Base-by-base conservation (phyloP, 148 eudicot genomes). In the Fallopia convolvulus region DNA sequence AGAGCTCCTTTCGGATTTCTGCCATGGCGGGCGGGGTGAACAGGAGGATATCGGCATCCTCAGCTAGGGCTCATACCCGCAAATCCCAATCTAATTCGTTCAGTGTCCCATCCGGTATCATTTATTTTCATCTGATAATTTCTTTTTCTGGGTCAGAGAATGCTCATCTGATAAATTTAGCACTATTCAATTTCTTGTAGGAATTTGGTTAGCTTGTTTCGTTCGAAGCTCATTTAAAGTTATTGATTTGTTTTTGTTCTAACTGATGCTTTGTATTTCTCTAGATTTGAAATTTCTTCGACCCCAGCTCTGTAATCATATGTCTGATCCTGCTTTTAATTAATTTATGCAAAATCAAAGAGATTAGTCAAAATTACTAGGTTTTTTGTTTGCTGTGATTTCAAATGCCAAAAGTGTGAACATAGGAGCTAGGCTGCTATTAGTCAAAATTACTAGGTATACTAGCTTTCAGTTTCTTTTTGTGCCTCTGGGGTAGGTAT, bases 31-130 rank as follows among this genome's bases (percentile, higher is more conserved):
- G 78, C 66, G 75, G 42, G 52, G 58, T 58, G 12, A 71, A 26
- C 47, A 50, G 75, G 20, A 81, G 75, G 81, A 58, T 83, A 71
- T 78, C 86, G 48, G 83, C 86, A 13, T 81, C 86, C 32, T 77
- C 86, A 20, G 83, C 86, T 11, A 75, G 86, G 60, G 68, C 86
- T 60, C 83, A 83, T 74, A 81, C 86, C 61, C 86, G 86, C 41
- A 83, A 78, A 75, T 71, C 86, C 41, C 78, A 36, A 63, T 55
- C 77, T 5, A 78, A 75, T 0, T 81, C 83, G n/a, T 66, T 80
- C 23, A 39, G 26, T 48, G 61, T 79, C 36, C 75, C 82, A 81
- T 76, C 49, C 26, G 72, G 80, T 78, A 42, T 12, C 47, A 21
- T 49, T n/a, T 23, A 12, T 50, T 49, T 18, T 33, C 70, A n/a